phyloP scores from a whole-genome alignment of 1,284 basidiomycete genomes.

The Apiotrichum veenhuisii region DNA sequence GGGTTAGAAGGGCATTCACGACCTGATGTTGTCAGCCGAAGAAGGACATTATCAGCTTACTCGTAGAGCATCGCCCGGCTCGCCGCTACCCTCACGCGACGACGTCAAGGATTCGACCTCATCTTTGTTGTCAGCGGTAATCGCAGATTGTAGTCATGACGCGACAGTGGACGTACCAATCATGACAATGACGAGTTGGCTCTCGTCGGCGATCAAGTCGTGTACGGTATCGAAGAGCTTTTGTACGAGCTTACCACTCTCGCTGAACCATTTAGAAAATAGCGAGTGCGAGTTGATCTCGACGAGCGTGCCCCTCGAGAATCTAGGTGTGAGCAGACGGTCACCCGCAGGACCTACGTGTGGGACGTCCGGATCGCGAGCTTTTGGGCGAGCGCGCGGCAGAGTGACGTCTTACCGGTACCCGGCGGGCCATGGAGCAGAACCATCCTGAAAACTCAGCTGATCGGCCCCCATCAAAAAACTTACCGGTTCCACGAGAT shows the following conservation, averaged over 20 bases:
- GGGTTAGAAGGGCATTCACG: slow-evolving; percentile 94
- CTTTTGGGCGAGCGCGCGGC: slow-evolving; percentile 92
- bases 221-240: slow-evolving; percentile 83
- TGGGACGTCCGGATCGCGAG: slow-evolving; percentile 83
- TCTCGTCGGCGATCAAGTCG: slow-evolving; percentile 81
- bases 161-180: slow-evolving; percentile 70
- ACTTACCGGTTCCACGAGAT: slow-evolving; percentile 83
- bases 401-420: slow-evolving; percentile 94
- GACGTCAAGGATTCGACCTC: slow-evolving; percentile 96
- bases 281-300: slow-evolving; percentile 98
- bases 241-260: slow-evolving; percentile 97
- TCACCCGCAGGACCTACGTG: slow-evolving; percentile 54
- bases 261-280: slow-evolving; percentile 97
- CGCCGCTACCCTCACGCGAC: slow-evolving; percentile 83
- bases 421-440: slow-evolving; percentile 95
- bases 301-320: slow-evolving; percentile 76
- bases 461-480: background rate
- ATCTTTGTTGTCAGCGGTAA: slow-evolving; percentile 55
- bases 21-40: slow-evolving; percentile 58
- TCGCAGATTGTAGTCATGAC: too few species aligned
- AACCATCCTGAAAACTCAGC: slow-evolving; percentile 57
- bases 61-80: slow-evolving; percentile 91
- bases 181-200: slow-evolving; percentile 86
- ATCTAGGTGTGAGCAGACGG: slow-evolving; percentile 54
- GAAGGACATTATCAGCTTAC: slow-evolving; percentile 53